These are phyloP conservation scores for Patellifolia procumbens DNA, from an alignment of 179 eudicot species.

Conservation along the genomic window DNA sequence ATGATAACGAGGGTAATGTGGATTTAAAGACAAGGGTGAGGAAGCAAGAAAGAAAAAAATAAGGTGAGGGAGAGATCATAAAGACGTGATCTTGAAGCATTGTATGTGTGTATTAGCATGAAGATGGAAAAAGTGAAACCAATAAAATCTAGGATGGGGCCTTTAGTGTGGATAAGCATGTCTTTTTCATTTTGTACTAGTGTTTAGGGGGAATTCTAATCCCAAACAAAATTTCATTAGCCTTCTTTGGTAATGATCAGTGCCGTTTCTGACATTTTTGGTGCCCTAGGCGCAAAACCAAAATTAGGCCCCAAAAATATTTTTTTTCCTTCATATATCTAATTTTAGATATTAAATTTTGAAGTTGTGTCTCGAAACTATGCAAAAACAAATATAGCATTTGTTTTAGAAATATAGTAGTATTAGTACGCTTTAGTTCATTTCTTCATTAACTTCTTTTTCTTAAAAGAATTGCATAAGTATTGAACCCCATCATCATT, in stretches of 20 bases:
- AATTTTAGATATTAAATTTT: too few relatives aligned
- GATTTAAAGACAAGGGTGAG: constrained; percentile 15
- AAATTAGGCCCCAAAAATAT: too few relatives aligned
- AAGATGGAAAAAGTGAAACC: constrained; percentile 3
- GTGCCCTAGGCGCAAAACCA: too few relatives aligned
- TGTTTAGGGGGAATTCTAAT: background rate
- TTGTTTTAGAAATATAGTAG: too few relatives aligned
- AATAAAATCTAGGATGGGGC: constrained; percentile 3
- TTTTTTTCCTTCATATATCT: too few relatives aligned
- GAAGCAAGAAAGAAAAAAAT: background rate
- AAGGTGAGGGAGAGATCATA: constrained; percentile 20
- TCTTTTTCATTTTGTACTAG: constrained; percentile 26
- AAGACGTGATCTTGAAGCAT: constrained; percentile 31
- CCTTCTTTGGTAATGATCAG: background rate
- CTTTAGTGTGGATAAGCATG: constrained; percentile 15
- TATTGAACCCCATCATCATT: too few relatives aligned
- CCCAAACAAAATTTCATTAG: background rate
- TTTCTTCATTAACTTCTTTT: too few relatives aligned
- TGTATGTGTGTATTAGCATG: background rate
- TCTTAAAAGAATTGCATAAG: too few relatives aligned
- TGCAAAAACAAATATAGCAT: too few relatives aligned
- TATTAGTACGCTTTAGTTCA: too few relatives aligned
- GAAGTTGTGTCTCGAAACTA: too few relatives aligned
- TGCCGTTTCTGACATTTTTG: too few relatives aligned
- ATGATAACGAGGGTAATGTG: constrained; percentile 22